Evolutionary conservation across 768 basidiomycete species (phyloP).

Genomic region (Xerocomellus intermedius): DNA sequence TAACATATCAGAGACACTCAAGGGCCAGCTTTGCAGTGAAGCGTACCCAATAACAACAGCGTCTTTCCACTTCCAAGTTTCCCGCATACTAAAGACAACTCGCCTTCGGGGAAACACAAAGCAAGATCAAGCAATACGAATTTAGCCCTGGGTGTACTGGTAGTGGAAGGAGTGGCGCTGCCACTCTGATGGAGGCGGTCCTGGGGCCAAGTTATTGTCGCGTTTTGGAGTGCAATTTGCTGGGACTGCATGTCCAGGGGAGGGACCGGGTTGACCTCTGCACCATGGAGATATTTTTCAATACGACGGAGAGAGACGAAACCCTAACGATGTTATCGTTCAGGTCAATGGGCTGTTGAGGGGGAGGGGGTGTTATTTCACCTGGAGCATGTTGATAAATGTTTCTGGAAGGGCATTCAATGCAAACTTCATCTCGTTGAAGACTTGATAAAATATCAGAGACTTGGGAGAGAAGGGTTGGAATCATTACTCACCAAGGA

Average conservation of each 20-base stretch:
- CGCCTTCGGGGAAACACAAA: constrained; percentile 73
- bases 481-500: constrained; percentile 36
- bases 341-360: not conserved
- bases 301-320: constrained; percentile 87
- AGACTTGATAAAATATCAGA: constrained; percentile 47
- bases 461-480: not conserved
- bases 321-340: constrained; percentile 39
- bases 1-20: constrained; percentile 8
- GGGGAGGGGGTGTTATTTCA: constrained; percentile 15
- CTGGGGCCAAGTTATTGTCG: constrained; percentile 89
- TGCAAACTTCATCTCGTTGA: constrained; percentile 85
- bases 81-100: constrained; percentile 83
- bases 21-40: not conserved
- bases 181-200: constrained; percentile 53
- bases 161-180: constrained; percentile 49
- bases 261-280: constrained; percentile 66
- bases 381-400: constrained; percentile 87
- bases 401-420: constrained; percentile 88
- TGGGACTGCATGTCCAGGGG: constrained; percentile 56
- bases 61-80: constrained; percentile 91
- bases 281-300: constrained; percentile 79
- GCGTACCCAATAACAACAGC: constrained; percentile 64
- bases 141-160: constrained; percentile 72
- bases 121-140: constrained; percentile 81
- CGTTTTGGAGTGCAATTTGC: constrained; percentile 73